Evolutionary conservation across 805 yeast species (phyloP), one percentile per base, ranked within the genome.

Genomic region (Saccharomycopsis amapae): DNA sequence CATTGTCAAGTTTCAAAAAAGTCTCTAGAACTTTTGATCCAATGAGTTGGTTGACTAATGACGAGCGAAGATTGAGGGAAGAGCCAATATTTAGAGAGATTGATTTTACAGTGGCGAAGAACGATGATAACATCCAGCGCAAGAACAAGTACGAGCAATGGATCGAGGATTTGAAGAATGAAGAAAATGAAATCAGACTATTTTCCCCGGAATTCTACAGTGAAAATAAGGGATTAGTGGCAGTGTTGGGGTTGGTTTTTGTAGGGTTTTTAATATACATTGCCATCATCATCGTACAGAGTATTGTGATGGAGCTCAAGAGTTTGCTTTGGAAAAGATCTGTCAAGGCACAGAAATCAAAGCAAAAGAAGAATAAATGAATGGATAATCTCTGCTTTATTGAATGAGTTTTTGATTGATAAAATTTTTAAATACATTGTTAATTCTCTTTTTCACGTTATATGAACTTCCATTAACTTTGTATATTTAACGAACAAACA

Each of bases 91-190:
- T 58, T 56, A 59, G 55, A 42, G 68, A 66, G 45, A 68, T 80
- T 1, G 82, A 83, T 56, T 69, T 77, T 25, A 80, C 76, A 55
- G 66, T 81, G 2, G 66, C 81, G 3, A 56, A 65, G 2, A 77
- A 78, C 52, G 71, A 71, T 19, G 58, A 72, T 13, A 67, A 32
- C 13, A 47, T 47, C 24, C 28, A 25, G 10, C 34, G 28, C 18
- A 30, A 43, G 2, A 48, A 34, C 32, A 38, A 42, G 25, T 39
- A 84, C 44, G 62, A 59, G 36, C 47, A 62, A 3, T 86, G 80
- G 46, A 61, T 68, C 31, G 87, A 82, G 53, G 64, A 81, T 48
- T 78, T 79, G 55, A 61, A 71, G 38, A 67, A 67, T 51, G 51
- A 50, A 9, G 55, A 56, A 5, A 49, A 55, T 9, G 65, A 63